phyloP scores from a whole-genome alignment of 768 basidiomycete species.

The Podaxis sp. region DNA sequence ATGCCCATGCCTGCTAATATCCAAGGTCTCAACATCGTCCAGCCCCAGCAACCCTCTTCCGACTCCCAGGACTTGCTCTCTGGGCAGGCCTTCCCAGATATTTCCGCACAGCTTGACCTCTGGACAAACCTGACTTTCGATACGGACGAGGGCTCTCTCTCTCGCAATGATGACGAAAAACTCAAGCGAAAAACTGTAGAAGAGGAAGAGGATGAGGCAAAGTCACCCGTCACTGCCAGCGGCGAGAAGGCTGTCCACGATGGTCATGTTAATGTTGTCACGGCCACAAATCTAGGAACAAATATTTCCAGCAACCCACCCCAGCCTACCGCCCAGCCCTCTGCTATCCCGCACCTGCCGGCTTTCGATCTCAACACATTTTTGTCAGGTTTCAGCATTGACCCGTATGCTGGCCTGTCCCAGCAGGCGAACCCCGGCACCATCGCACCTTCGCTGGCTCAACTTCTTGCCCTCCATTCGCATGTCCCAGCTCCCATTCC shows the following conservation, averaged over 20 bases:
- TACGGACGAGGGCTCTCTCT: slow-evolving; percentile 58
- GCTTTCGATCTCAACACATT: slow-evolving; percentile 38
- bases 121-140: slow-evolving; percentile 85
- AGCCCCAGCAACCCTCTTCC: slow-evolving; percentile 39
- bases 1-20: slow-evolving; percentile 59
- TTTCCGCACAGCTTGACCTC: slow-evolving; percentile 74
- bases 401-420: slow-evolving; percentile 36
- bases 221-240: slow-evolving; percentile 27
- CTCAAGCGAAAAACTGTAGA: slow-evolving; percentile 36
- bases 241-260: slow-evolving; percentile 45
- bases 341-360: slow-evolving; percentile 31
- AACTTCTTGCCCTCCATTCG: slow-evolving; percentile 63
- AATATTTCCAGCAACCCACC: slow-evolving; percentile 22
- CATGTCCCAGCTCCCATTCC: slow-evolving; percentile 23
- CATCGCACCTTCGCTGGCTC: slow-evolving; percentile 59
- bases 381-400: slow-evolving; percentile 36
- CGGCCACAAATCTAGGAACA: slow-evolving; percentile 39
- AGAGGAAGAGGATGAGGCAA: slow-evolving; percentile 47
- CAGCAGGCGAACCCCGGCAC: slow-evolving; percentile 29
- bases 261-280: slow-evolving; percentile 59
- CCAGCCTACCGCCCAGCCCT: slow-evolving; percentile 30
- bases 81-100: slow-evolving; percentile 66
- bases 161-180: slow-evolving; percentile 32
- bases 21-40: slow-evolving; percentile 80
- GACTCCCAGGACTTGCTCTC: slow-evolving; percentile 60